A percentile compares a stretch with the other conserved stretches of the same genome.
Conservation (phyloP, 106 monocot genomes). For the Dendrobium catenatum region DNA sequence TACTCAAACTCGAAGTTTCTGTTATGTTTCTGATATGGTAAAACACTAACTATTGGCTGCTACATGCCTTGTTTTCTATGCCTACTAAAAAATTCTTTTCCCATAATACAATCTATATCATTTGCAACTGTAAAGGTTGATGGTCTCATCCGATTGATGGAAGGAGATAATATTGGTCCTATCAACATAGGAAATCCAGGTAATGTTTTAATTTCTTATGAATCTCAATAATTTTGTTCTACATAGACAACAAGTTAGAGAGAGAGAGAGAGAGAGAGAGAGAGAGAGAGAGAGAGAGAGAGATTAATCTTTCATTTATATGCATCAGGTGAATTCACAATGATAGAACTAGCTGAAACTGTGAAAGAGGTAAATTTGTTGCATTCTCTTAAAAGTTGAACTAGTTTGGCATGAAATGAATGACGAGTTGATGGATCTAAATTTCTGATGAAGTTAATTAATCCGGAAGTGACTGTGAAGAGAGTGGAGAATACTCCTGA, state of each 20-base stretch:
- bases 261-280: too few relatives aligned
- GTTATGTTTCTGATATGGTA: slow-evolving; percentile 98
- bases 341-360: slow-evolving; percentile 62
- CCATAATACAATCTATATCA: not conserved
- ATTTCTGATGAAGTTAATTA: slow-evolving; percentile 9
- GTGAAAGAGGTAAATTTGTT: slow-evolving; percentile 43
- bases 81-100: too few relatives aligned
- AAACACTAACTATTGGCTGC: not conserved
- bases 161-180: slow-evolving; percentile 83
- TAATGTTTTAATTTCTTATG: not conserved
- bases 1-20: slow-evolving; percentile 96
- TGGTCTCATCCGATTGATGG: slow-evolving; percentile 86
- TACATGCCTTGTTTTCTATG: not conserved
- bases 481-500: slow-evolving; percentile 31
- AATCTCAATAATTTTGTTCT: too few relatives aligned
- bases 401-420: too few relatives aligned
- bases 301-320: not conserved
- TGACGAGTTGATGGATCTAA: too few relatives aligned
- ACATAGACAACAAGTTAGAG: too few relatives aligned
- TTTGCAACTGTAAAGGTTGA: slow-evolving; percentile 29
- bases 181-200: slow-evolving; percentile 96
- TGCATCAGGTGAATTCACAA: slow-evolving; percentile 55
- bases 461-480: slow-evolving; percentile 16
- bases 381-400: not conserved
- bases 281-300: too few relatives aligned